Base-by-base conservation (phyloP, 495 filamentous ascomycete genomes). In the Penicillium taxi region DNA sequence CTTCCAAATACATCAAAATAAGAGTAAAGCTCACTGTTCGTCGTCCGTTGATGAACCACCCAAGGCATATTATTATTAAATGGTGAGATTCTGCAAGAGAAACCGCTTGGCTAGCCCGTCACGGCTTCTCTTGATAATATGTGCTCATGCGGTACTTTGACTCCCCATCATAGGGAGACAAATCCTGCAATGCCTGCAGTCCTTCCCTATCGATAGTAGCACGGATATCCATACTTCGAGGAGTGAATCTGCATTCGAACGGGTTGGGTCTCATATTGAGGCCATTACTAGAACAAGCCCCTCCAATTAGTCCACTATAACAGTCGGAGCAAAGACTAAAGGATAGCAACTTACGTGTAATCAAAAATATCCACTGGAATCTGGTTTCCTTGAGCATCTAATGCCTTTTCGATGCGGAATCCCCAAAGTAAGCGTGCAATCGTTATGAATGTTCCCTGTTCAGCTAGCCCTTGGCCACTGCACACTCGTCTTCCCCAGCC, bases 111-210 rank as follows among this genome's bases (percentile, higher is more conserved):
- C n/a, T n/a, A 26, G 30, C 35, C 32, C 24, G 30, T 45, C 30
- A 40, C 5, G 42, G 25, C 47, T 55, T 63, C 41, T 57, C 45
- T 29, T 50, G 52, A 34, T 75, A 72, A 40, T 68, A 75, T 12
- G 66, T 69, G 27, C 67, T 72, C 70, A 77, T 73, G 13, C 68
- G 47, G 38, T 76, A 75, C 45, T 73, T 64, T 15, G 72, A 74
- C 49, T 75, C 70, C n/a, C 75, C 75, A 7, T 78, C 69, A 45
- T 73, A 74, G 13, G 63, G 50, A 37, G 70, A 58, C n/a, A 79
- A 42, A 16, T 75, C 64, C 21, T 63, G 48, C 22, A 75, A 44
- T 2, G 75, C 75, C 44, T 74, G 61, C 42, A 55, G 53, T 11
- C 74, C 74, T 43, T 79, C 74, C 15, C 66, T 48, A n/a, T 73